Evolutionary conservation across 345 rosid genomes (phyloP).

Genomic region (Eucalyptus globulus): DNA sequence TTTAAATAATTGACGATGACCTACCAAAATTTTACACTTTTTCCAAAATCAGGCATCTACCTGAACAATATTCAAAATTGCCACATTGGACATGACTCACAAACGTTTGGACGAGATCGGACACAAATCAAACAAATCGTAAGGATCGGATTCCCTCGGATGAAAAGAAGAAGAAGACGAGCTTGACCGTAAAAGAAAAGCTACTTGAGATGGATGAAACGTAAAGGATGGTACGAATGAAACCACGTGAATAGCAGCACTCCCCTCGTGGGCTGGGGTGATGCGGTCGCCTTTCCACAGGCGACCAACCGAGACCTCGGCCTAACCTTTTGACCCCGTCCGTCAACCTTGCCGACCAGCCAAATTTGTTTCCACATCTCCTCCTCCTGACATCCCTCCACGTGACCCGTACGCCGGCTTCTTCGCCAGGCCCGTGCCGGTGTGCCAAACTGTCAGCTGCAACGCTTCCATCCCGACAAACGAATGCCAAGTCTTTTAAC

Average conservation of each 20-base stretch:
- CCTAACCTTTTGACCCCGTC: neutral
- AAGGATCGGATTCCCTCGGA: neutral
- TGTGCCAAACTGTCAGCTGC: neutral
- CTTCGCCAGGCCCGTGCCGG: constrained; percentile 1
- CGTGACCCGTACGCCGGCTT: constrained; percentile 16
- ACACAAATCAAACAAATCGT: neutral
- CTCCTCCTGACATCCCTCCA: constrained; percentile 18
- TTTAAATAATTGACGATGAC: no score
- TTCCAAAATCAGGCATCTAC: neutral
- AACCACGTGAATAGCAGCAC: neutral
- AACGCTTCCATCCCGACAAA: neutral
- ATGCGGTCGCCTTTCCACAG: neutral
- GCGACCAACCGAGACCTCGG: neutral
- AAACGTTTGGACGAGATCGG: neutral
- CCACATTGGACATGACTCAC: neutral
- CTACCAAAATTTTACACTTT: no score
- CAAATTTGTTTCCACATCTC: neutral
- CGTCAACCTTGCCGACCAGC: neutral
- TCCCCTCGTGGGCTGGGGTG: neutral
- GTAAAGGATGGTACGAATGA: neutral
- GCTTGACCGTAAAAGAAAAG: neutral
- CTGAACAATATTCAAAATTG: neutral
- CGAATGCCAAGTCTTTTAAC: neutral
- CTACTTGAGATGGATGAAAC: neutral
- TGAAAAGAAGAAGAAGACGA: neutral